A percentile compares a stretch with the other conserved stretches of the same genome.
Conservation (phyloP, 306 rosid genomes). For the Fragaria nilgerrensis region DNA sequence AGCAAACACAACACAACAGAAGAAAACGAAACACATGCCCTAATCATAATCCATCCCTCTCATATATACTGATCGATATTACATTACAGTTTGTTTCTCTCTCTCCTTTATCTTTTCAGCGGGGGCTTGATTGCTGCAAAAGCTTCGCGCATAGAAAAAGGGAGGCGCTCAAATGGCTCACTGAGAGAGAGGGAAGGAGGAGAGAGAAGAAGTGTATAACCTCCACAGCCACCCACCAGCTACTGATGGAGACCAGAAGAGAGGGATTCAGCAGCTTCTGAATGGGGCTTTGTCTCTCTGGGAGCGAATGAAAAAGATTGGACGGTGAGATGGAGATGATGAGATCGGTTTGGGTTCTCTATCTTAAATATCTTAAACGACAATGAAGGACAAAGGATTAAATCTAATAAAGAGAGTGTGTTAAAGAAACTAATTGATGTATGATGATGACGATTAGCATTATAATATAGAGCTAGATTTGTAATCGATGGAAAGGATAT, state of each 20-base stretch:
- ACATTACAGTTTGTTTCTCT: conserved; percentile 32
- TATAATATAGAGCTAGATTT: conserved; percentile 18
- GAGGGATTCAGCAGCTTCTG: conserved; percentile 4
- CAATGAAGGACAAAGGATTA: conserved; percentile 24
- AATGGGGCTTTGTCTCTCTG: conserved; percentile 26
- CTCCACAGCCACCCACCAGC: conserved; percentile 60
- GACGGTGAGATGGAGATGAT: conserved; percentile 37
- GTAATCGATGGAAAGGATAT: conserved; percentile 33
- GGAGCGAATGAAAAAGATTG: conserved; percentile 29
- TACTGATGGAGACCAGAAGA: conserved; percentile 59
- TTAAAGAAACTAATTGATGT: conserved; percentile 2
- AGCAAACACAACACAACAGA: conserved; percentile 24
- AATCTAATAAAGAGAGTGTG: conserved; percentile 3
- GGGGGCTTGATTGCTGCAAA: conserved; percentile 89
- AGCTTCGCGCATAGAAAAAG: conserved; percentile 54
- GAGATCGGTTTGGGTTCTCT: conserved; percentile 9
- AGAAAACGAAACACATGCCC: conserved; percentile 44
- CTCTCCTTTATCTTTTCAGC: conserved; percentile 54
- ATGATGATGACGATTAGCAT: conserved; percentile 32
- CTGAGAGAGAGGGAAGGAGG: conserved; percentile 21
- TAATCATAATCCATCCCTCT: conserved; percentile 42
- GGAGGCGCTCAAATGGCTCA: conserved; percentile 69
- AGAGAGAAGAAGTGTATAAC: conserved; percentile 23
- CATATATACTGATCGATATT: conserved; percentile 11
- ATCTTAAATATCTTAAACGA: conserved; percentile 15